phyloP scores from a whole-genome alignment of 139 green algal species.

The Chlorella vulgaris region DNA sequence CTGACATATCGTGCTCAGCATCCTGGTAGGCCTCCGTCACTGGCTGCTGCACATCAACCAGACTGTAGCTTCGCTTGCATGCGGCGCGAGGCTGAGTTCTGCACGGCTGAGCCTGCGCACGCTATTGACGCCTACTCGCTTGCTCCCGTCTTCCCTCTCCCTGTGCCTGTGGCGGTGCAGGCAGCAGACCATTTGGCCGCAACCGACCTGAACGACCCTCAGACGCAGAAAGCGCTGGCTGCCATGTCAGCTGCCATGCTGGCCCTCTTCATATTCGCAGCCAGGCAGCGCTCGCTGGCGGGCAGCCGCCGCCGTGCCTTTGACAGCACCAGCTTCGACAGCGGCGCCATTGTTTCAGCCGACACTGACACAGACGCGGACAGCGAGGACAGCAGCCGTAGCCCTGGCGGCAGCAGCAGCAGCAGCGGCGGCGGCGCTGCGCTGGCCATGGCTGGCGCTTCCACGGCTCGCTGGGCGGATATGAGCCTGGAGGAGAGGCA shows the following conservation, averaged over 20 bases:
- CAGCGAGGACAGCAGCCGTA: neutral
- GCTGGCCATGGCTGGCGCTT: neutral
- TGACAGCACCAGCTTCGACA: too few species aligned
- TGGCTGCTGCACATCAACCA: too few species aligned
- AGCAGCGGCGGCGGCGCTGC: neutral
- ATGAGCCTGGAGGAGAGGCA: constrained; percentile 3
- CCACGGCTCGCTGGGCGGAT: neutral
- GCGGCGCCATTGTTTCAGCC: too few species aligned
- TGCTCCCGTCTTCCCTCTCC: too few species aligned
- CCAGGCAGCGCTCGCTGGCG: neutral
- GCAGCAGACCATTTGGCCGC: neutral
- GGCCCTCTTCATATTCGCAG: neutral
- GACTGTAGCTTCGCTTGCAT: too few species aligned
- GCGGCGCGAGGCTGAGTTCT: too few species aligned
- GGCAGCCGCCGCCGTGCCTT: neutral
- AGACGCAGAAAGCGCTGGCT: neutral
- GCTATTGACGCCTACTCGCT: too few species aligned
- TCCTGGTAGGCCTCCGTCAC: too few species aligned
- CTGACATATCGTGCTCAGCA: too few species aligned
- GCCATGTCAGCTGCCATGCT: neutral
- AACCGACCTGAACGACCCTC: neutral
- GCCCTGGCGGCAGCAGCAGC: neutral
- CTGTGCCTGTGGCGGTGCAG: neutral
- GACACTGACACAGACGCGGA: too few species aligned
- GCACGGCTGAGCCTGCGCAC: too few species aligned